Evolutionary conservation across 331 rosid species (phyloP), one percentile per base, ranked within the genome.

Genomic region (Phaseolus coccineus): DNA sequence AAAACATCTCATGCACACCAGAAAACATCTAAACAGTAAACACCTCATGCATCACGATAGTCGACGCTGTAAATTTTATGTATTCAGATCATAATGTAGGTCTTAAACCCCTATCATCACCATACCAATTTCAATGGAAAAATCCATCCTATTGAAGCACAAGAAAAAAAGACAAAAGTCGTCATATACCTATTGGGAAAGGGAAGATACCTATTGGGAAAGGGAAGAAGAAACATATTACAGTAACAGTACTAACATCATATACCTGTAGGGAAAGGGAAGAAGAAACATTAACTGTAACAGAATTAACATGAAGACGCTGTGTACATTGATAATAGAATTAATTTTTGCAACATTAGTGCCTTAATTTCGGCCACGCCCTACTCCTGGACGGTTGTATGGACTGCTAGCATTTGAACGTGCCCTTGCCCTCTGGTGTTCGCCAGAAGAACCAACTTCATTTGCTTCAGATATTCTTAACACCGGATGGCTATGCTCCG

Each of bases 321-420:
- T 28, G 22, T 8, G 22, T 30, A 61, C 22, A 59, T 59, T 2
- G 67, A 16, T 24, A 59, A 39, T 19, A 19, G 22, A 19, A 19
- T 19, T 19, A 19, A 39, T 12, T 64, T 2, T 50, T 64, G 44
- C 2, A 59, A 30, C 44, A 15, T 33, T 33, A 16, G 46, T 2
- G 22, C 35, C 73, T 84, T 52, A 84, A n/a, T 81, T 84, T 66
- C 61, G 68, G 37, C 73, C 77, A 61, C 77, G 78, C 69, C 88
- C 82, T 58, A 4, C 64, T 24, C 79, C 64, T 46, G 80, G 73
- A 70, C 50, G 77, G 55, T 80, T 42, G 47, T 42, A 40, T 6
- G 61, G 67, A 35, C 37, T 77, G 48, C 76, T 61, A 28, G 67
- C 81, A 30, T 65, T 72, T 22, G 51, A 61, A 69, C 80, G 61